These are phyloP conservation scores for Trametes sp. DNA, from an alignment of 1,284 basidiomycete species.

Conservation along the genomic window DNA sequence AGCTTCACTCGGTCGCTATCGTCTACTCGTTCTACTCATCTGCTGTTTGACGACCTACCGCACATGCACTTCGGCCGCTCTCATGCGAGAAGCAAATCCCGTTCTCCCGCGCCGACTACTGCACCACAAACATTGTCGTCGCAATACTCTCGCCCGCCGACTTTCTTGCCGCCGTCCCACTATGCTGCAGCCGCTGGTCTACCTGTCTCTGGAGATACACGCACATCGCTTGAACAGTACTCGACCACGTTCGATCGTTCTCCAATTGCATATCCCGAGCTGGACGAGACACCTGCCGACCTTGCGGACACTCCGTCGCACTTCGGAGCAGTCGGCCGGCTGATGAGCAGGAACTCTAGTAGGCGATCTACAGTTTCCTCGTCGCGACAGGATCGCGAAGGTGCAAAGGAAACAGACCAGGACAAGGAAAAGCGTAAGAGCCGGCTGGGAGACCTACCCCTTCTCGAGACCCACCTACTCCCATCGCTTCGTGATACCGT, in stretches of 20 bases:
- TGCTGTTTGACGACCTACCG: background rate
- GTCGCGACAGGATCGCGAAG: constrained; percentile 23
- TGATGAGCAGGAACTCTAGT: constrained; percentile 30
- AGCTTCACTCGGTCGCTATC: background rate
- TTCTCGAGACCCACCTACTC: constrained; percentile 67
- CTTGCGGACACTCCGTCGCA: constrained; percentile 5
- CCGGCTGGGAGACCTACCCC: constrained; percentile 57
- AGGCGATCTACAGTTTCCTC: constrained; percentile 33
- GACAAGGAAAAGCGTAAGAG: constrained; percentile 49
- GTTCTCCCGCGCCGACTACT: constrained; percentile 31
- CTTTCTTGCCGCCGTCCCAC: constrained; percentile 67
- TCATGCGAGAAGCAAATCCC: constrained; percentile 34
- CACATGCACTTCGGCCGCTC: constrained; percentile 35
- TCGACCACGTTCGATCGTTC: background rate
- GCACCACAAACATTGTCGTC: background rate
- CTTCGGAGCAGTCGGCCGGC: constrained; percentile 22
- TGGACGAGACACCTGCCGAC: background rate
- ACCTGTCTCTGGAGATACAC: constrained; percentile 5
- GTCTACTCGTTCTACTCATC: background rate
- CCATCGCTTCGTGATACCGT: constrained; percentile 75
- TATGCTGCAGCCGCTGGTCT: constrained; percentile 69
- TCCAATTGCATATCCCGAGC: constrained; percentile 13
- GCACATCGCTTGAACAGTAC: background rate
- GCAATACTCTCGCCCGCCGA: constrained; percentile 36
- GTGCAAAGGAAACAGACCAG: constrained; percentile 31